Base-by-base conservation (phyloP, 176 grass and related monocot genomes). In the Thalia dealbata region DNA sequence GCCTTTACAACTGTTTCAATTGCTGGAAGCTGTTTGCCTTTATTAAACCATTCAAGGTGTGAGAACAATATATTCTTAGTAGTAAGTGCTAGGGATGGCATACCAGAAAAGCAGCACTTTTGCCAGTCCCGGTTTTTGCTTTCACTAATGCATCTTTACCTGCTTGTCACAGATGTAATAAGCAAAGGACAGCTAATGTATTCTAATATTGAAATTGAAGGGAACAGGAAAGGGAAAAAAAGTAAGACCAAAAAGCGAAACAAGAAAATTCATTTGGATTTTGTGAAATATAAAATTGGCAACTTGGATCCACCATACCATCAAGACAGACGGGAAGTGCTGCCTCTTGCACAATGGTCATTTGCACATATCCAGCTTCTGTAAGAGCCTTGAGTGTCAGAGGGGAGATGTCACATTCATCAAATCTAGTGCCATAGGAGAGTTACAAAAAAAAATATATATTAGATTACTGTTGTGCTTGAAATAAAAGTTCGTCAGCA, bases 31-130 rank as follows among this genome's bases (percentile, higher is more conserved):
- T 92, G 92, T 91, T 82, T 86, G 84, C 84, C 85, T 84, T 84
- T 75, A 84, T 71, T 84, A 84, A 67, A 24, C 44, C 7, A 68
- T 79, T 68, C 69, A 27, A 82, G 54, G 70, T 32, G 7, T 22
- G 32, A 42, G 27, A 10, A 75, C 15, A 62, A 61, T 7, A 14
- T 14, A 23, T 62, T 61, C 10, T 27, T 3, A 71, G 3, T 58
- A 27, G 1, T 62, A 21, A 73, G 23, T 60, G 3, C 18, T 43
- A 78, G 50, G 62, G 76, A 76, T 63, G 50, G 59, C 43, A 75
- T 92, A 96, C 92, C 93, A 96, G 84, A 92, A 96, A 96, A 72
- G 93, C 82, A 61, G 80, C 80, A 84, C 78, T 96, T 84, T 96
- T 96, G 63, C 93, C 87, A 3, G 89, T 90, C 80, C 89, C 93